Percentiles rank a stretch among this genome's conserved stretches.
phyloP scores from a whole-genome alignment of 768 basidiomycete species.

The Mrakia gelida region DNA sequence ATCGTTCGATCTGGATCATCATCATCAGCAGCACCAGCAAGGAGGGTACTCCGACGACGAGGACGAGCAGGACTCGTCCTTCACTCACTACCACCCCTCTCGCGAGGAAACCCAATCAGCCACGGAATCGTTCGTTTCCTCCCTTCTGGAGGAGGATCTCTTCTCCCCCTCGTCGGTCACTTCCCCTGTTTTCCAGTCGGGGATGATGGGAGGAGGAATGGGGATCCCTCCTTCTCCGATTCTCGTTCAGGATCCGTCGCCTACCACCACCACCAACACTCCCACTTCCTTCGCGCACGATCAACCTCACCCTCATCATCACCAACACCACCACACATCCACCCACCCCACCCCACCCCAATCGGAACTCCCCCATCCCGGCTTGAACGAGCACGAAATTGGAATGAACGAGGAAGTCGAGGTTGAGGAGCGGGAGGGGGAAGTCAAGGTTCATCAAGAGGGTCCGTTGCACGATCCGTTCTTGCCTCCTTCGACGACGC shows the following conservation, averaged over 20 bases:
- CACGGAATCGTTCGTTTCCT: conserved; percentile 5
- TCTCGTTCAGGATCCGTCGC: background rate
- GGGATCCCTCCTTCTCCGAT: background rate
- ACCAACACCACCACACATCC: background rate
- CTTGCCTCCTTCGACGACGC: conserved; percentile 3
- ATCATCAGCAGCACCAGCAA: background rate
- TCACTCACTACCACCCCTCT: background rate
- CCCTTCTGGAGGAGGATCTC: conserved; percentile 10
- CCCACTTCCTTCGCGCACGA: no score
- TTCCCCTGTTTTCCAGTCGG: background rate
- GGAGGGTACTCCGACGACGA: conserved; percentile 5
- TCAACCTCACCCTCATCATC: background rate
- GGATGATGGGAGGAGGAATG: conserved; percentile 16
- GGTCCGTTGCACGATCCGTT: conserved; percentile 30
- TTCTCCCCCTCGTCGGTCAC: background rate
- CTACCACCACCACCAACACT: background rate
- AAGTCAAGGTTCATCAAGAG: conserved; percentile 23
- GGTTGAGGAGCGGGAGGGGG: conserved; percentile 2
- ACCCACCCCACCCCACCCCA: background rate
- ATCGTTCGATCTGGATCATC: conserved; percentile 18
- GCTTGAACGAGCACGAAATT: background rate
- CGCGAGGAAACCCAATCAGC: background rate
- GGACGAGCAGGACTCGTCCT: conserved; percentile 7
- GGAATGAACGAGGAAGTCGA: conserved; percentile 13
- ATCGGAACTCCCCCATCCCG: background rate